These are phyloP conservation scores for Russula sp. DNA, from an alignment of 768 basidiomycete genomes.

Conservation along the genomic window DNA sequence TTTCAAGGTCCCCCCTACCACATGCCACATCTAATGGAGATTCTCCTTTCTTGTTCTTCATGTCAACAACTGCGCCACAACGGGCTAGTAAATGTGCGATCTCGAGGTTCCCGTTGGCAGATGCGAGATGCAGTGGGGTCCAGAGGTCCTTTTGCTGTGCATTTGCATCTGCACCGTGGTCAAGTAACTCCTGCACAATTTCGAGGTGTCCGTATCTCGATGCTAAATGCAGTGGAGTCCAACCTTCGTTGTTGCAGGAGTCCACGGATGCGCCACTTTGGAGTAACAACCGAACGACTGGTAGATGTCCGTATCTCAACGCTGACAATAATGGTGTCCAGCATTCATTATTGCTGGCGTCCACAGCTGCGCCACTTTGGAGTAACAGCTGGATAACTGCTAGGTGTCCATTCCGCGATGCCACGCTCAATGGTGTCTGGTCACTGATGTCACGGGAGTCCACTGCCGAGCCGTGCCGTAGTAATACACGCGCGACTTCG, in stretches of 20 bases:
- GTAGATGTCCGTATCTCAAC: neutral
- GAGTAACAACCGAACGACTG: too few relatives aligned
- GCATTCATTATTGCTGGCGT: neutral
- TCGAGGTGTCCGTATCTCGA: neutral
- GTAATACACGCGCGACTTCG: neutral
- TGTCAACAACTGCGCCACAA: neutral
- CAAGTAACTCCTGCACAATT: neutral
- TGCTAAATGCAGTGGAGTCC: too few relatives aligned
- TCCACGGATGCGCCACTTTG: too few relatives aligned
- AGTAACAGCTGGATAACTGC: neutral
- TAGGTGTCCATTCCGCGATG: neutral
- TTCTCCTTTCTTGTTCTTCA: neutral
- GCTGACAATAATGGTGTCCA: neutral
- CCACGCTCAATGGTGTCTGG: neutral
- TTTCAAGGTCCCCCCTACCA: rapidly evolving
- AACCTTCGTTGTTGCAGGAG: too few relatives aligned
- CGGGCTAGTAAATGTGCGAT: neutral
- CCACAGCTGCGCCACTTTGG: neutral
- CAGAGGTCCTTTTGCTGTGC: neutral
- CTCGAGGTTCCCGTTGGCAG: neutral
- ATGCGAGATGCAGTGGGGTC: neutral
- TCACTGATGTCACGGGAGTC: neutral
- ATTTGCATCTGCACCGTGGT: neutral
- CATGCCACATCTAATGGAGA: neutral
- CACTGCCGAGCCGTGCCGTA: neutral